Evolutionary conservation across 129 eudicot species (phyloP).

Genomic region (Centaurea solstitialis): DNA sequence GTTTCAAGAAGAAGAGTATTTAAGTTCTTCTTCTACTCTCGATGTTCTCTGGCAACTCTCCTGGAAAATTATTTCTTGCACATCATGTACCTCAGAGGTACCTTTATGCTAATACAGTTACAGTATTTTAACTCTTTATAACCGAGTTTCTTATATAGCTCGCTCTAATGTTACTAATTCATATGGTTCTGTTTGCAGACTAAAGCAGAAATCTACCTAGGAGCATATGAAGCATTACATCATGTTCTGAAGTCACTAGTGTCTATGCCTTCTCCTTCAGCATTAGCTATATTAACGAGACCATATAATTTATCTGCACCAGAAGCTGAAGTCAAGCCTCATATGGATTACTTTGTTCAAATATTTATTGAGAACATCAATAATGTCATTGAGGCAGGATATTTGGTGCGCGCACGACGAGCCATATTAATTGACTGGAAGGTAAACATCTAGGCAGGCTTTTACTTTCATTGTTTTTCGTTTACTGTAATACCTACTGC

Average conservation of each 20-base stretch:
- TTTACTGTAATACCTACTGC: too few relatives aligned
- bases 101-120: not conserved
- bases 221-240: conserved; percentile 76
- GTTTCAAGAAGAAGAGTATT: conserved; percentile 27
- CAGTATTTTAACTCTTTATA: not conserved
- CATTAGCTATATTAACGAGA: conserved; percentile 42
- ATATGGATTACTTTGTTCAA: conserved; percentile 61
- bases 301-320: conserved; percentile 24
- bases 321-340: conserved; percentile 44
- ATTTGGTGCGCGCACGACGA: conserved; percentile 67
- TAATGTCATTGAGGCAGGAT: conserved; percentile 56
- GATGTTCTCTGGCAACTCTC: conserved; percentile 72
- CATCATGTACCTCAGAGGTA: conserved; percentile 71
- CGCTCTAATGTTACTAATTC: conserved; percentile 7
- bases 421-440: conserved; percentile 92
- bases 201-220: conserved; percentile 76
- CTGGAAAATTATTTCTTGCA: conserved; percentile 56
- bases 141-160: not conserved
- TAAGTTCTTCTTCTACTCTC: conserved; percentile 27
- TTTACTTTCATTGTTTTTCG: not conserved
- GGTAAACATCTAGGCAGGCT: conserved; percentile 46
- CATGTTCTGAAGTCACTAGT: conserved; percentile 57
- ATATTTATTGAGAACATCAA: conserved; percentile 59
- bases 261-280: conserved; percentile 39
- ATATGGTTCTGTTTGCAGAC: conserved; percentile 41